phyloP scores from a whole-genome alignment of 306 rosid genomes.

The Corylus avellana region DNA sequence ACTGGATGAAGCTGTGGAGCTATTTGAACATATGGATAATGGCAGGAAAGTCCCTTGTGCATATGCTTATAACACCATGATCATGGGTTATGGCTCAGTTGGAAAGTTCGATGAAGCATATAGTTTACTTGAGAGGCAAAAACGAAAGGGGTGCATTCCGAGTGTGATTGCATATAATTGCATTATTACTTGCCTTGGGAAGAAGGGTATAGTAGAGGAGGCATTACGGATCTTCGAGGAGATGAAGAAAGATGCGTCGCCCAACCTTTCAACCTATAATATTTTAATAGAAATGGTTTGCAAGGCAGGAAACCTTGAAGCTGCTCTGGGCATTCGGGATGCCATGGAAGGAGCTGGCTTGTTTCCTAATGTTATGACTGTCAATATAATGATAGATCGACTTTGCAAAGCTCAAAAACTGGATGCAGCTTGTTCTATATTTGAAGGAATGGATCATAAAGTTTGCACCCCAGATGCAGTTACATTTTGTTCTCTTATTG shows the following conservation, averaged over 20 bases:
- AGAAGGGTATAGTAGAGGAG: constrained; percentile 70
- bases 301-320: constrained; percentile 66
- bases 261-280: constrained; percentile 82
- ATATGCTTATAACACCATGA: constrained; percentile 97
- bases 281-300: constrained; percentile 86
- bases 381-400: constrained; percentile 89
- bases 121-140: constrained; percentile 88
- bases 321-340: constrained; percentile 57
- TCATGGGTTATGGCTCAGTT: constrained; percentile 93
- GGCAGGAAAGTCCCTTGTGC: constrained; percentile 82
- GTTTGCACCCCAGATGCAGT: constrained; percentile 65
- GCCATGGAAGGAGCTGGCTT: constrained; percentile 85
- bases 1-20: constrained; percentile 70
- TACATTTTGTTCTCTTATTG: constrained; percentile 88
- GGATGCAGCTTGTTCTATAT: constrained; percentile 86
- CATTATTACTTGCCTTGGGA: constrained; percentile 82
- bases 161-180: constrained; percentile 82
- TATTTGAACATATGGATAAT: constrained; percentile 79
- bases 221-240: constrained; percentile 63
- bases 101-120: constrained; percentile 89
- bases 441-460: constrained; percentile 76
- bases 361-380: constrained; percentile 82
- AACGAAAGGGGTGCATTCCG: constrained; percentile 82
- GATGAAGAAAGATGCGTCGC: constrained; percentile 88
- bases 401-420: constrained; percentile 82